Base-by-base conservation (phyloP, 306 rosid genomes). In the Vachellia collinsii region DNA sequence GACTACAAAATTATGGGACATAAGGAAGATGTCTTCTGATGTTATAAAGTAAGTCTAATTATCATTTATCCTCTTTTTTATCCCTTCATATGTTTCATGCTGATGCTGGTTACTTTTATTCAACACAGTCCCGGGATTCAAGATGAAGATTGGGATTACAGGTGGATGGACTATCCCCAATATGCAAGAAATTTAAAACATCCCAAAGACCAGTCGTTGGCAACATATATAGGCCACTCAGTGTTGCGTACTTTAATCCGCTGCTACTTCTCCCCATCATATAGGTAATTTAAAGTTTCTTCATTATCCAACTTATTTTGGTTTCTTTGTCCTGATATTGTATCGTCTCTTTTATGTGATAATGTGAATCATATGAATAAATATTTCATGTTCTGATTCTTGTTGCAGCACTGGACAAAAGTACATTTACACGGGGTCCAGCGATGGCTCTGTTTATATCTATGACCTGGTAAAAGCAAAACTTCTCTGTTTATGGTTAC, bases 351-450 rank as follows among this genome's bases (percentile, higher is more conserved):
- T 39, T 58, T 47, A 76, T 72, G 10, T 39, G 70, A 81, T 58
- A 66, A 50, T 56, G 69, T 23, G 43, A 56, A 79, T 41, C 54
- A 54, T 77, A 43, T 74, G 72, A 77, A 38, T 82, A 22, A 53
- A 79, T 69, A 50, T 81, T 39, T 78, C 36, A 5, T 68, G 46
- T 42, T 25, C 19, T 50, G 46, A 63, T 86, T 74, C 70, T 53
- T 81, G 5, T 88, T 88, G 93, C 98, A 95, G 98, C 92, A 95
- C 98, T 7, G 99, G 97, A 71, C 99, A 90, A 81, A 93, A 95
- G 87, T 95, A 90, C 92, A 95, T 95, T 74, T 95, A 91, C 88
- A 93, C 98, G 0, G 97, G 97, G 16, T 95, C 99, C 58, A 92
- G 92, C 46, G 85, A 95, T 82, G 74, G 88, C 43, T 88, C 84